Evolutionary conservation across 2,329 filamentous ascomycete genomes (phyloP), one percentile per base, ranked within the genome.

Genomic region (Diplocarpon rosae): DNA sequence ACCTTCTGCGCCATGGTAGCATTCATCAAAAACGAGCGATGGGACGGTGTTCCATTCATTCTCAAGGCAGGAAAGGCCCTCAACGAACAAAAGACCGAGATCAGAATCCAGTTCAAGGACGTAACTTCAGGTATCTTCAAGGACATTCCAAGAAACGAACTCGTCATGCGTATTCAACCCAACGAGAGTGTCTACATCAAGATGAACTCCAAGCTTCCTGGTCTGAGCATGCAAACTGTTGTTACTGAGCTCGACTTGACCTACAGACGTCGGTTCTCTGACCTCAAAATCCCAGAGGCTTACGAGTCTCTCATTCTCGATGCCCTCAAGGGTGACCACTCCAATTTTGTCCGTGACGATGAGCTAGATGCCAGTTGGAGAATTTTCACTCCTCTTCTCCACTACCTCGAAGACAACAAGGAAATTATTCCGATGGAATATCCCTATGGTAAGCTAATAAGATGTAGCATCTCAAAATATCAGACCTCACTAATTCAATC

Each of bases 171-270:
- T 56, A 94, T 98, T 54, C 92, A 98, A 73, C 92, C 92, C 59
- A 98, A 98, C 71, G 92, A 98, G 76, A 94, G 86, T 64, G 89
- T 98, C 56, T 98, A 98, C 72, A 94, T 96, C 68, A 98, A 98
- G 80, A 98, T 98, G 92, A 98, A 98, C 82, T 96, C 90, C 27
- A 98, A 98, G 76, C 75, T 98, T 48, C 93, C 92, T 15, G 92
- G 92, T 59, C 74, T 98, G 60, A 96, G 88, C 73, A 98, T 96
- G 89, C 92, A 98, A 75, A 98, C 92, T 11, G 92, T 96, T 32
- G 86, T 95, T 58, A 98, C 92, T 49, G 92, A 98, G 72, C 84
- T 98, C 49, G 92, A 98, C 63, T 78, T 98, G 56, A 98, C 93
- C 53, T 98, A 98, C 75, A 81, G 93, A 64, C 83, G 92, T 66